Conservation (phyloP, 345 rosid species). For the Aquilaria sinensis region DNA sequence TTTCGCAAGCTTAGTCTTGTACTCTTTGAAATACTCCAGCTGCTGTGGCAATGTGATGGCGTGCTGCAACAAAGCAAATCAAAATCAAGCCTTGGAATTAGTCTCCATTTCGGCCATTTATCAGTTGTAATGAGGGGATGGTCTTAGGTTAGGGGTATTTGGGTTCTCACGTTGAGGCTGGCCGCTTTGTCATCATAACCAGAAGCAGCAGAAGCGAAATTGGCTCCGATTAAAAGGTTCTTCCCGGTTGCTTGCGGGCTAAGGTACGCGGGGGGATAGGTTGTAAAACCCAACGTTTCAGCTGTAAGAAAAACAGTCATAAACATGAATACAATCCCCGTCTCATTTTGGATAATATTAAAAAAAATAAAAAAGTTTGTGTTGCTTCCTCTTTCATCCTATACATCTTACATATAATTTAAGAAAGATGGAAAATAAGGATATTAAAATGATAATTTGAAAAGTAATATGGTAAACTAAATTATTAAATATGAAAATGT, state of each 20-base stretch:
- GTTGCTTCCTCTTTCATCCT: no score
- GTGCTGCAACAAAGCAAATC: conserved; percentile 41
- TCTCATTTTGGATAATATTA: no score
- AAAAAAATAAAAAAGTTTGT: no score
- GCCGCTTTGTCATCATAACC: conserved; percentile 87
- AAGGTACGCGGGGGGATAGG: conserved; percentile 71
- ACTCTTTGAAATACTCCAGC: conserved; percentile 70
- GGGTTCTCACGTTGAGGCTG: conserved; percentile 31
- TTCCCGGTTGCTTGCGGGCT: conserved; percentile 87
- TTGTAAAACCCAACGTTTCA: conserved; percentile 77
- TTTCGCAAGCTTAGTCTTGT: conserved; percentile 57
- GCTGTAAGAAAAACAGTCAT: conserved; percentile 32
- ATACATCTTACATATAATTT: no score
- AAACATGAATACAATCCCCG: no score
- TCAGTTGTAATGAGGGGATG: not conserved
- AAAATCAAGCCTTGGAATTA: not conserved
- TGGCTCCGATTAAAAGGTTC: conserved; percentile 88
- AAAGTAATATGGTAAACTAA: no score
- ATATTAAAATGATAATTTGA: no score
- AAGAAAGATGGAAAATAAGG: no score
- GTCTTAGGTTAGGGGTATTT: no score
- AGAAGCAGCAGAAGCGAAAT: conserved; percentile 92
- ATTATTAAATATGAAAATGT: no score
- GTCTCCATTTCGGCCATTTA: not conserved
- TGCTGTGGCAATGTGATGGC: conserved; percentile 76